phyloP scores from a whole-genome alignment of 228 moss, liverwort and hornwort genomes.

The Sphagnum magellanicum region DNA sequence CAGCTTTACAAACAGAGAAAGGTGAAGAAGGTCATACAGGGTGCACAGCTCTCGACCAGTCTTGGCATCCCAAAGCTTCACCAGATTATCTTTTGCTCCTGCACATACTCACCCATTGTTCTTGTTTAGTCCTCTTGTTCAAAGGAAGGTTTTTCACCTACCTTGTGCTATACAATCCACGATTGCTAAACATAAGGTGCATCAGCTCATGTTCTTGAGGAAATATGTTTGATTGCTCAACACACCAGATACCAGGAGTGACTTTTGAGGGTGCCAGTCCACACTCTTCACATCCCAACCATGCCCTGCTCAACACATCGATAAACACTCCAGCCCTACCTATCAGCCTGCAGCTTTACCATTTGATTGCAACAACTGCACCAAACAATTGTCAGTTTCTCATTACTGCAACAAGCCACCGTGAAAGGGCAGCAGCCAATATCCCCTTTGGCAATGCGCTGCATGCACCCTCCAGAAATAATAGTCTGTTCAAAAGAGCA shows the following conservation, averaged over 20 bases:
- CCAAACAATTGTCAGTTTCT: background rate
- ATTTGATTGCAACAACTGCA: too few relatives aligned
- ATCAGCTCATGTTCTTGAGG: too few relatives aligned
- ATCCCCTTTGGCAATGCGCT: too few relatives aligned
- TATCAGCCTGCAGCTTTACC: conserved; percentile 12
- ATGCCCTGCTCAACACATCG: conserved; percentile 75
- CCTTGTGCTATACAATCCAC: too few relatives aligned
- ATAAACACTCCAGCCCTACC: conserved; percentile 7
- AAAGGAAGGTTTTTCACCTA: background rate
- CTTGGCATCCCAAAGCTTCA: conserved; percentile 99
- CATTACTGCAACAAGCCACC: too few relatives aligned
- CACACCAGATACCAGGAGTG: conserved; percentile 93
- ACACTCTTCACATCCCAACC: conserved; percentile 99
- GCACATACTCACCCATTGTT: conserved; percentile 11
- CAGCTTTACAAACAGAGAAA: background rate
- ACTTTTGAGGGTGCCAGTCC: conserved; percentile 99
- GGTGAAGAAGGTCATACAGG: conserved; percentile 25
- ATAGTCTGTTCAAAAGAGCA: too few relatives aligned
- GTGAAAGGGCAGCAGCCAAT: too few relatives aligned
- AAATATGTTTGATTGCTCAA: background rate
- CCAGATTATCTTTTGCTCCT: conserved; percentile 97
- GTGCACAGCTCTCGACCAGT: conserved; percentile 93
- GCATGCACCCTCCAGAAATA: too few relatives aligned
- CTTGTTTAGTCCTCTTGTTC: background rate
- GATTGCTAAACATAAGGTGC: too few relatives aligned